A percentile compares a stretch with the other conserved stretches of the same genome.
Evolutionary conservation across 2,329 filamentous ascomycete genomes (phyloP).

Genomic region (Fusarium papillatum): DNA sequence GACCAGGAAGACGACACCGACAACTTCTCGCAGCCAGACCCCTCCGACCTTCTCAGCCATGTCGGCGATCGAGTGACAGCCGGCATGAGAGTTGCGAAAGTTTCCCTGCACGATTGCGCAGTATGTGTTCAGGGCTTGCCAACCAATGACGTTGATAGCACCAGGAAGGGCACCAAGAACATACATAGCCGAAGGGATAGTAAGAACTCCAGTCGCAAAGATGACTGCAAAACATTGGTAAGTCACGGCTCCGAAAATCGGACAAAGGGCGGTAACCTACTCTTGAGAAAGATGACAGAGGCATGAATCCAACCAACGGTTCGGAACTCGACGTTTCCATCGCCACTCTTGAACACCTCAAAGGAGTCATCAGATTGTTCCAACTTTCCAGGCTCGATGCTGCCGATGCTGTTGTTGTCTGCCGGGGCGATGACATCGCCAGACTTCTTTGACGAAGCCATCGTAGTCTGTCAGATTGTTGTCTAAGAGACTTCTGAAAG

Average conservation of each 20-base stretch:
- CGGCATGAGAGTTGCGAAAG: conserved; percentile 54
- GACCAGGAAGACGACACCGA: conserved; percentile 68
- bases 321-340: conserved; percentile 60
- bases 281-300: conserved; percentile 61
- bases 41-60: conserved; percentile 72
- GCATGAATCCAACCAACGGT: conserved; percentile 63
- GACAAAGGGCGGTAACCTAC: conserved; percentile 32
- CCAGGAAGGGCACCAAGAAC: conserved; percentile 58
- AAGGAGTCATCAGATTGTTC: conserved; percentile 44
- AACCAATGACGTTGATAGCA: conserved; percentile 57
- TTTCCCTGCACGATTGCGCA: conserved; percentile 55
- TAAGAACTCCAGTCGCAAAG: conserved; percentile 58
- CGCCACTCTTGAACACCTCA: conserved; percentile 60
- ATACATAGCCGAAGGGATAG: conserved; percentile 58
- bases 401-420: conserved; percentile 22
- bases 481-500: neutral
- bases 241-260: neutral
- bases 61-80: conserved; percentile 51
- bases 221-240: conserved; percentile 46
- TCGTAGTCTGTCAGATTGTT: neutral
- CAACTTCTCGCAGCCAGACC: conserved; percentile 62
- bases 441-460: conserved; percentile 16
- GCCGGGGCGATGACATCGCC: conserved; percentile 21
- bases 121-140: conserved; percentile 56
- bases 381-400: conserved; percentile 35